phyloP scores from a whole-genome alignment of 1,284 basidiomycete genomes.

The Erythrobasidium hasegawianum region DNA sequence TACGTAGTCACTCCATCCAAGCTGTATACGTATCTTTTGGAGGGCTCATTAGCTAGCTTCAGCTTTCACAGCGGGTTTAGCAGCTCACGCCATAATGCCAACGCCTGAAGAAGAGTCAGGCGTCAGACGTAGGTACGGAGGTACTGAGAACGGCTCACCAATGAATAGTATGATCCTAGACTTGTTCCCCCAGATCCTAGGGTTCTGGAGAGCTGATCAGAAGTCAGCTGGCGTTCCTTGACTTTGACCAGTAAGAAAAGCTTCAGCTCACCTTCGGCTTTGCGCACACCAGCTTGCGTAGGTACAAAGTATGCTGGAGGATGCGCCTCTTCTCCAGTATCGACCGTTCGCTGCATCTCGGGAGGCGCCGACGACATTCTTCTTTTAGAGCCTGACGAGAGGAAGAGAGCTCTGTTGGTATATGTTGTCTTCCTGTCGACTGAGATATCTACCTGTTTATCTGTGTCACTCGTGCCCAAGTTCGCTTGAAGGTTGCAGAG shows the following conservation, averaged over 20 bases:
- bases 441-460: too few species aligned
- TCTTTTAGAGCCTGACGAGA: too few species aligned
- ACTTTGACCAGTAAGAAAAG: background rate
- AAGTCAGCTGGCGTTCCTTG: background rate
- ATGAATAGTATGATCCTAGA: slow-evolving; percentile 30
- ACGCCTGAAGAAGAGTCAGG: too few species aligned
- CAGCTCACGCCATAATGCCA: too few species aligned
- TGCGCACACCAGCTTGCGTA: slow-evolving; percentile 38
- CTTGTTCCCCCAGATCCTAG: slow-evolving; percentile 36
- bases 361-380: too few species aligned
- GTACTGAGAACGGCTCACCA: background rate
- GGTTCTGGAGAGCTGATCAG: slow-evolving; percentile 2
- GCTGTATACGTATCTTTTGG: slow-evolving; percentile 62
- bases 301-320: slow-evolving; percentile 24
- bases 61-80: too few species aligned
- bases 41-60: too few species aligned
- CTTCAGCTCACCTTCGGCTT: slow-evolving; percentile 34
- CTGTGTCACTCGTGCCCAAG: too few species aligned
- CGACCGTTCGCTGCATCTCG: slow-evolving; percentile 3
- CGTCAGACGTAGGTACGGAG: too few species aligned
- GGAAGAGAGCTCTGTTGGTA: too few species aligned
- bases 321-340: background rate
- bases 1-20: slow-evolving; percentile 56
- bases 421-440: too few species aligned
- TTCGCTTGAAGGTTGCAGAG: too few species aligned